Percentiles rank a stretch among this genome's conserved stretches.
These are phyloP conservation scores for Nitzschia putrida DNA, from an alignment of 108 stramenopile species.

Conservation along the genomic window DNA sequence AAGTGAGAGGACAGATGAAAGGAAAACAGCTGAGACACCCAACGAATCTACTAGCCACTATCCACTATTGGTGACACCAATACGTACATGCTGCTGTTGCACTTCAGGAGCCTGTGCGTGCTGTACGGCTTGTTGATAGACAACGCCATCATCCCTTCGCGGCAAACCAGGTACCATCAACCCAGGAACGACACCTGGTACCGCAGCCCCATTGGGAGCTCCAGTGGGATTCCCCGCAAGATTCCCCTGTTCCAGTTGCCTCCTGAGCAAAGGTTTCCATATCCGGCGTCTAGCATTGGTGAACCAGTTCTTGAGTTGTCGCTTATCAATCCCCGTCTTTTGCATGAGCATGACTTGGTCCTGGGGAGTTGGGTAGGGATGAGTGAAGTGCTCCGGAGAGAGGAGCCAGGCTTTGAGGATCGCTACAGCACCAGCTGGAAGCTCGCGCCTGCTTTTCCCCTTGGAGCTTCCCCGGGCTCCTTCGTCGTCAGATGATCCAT, in stretches of 20 bases:
- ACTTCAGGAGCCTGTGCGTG: constrained; percentile 31
- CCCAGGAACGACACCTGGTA: constrained; percentile 52
- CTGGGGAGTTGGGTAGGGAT: constrained; percentile 92
- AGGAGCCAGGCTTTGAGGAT: constrained; percentile 90
- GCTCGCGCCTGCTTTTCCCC: constrained; percentile 85
- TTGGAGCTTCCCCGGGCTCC: constrained; percentile 29
- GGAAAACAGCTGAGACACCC: not conserved
- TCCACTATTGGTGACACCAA: no score
- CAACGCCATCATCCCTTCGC: not conserved
- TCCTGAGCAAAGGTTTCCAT: constrained; percentile 95
- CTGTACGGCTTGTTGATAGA: constrained; percentile 43
- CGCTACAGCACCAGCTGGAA: constrained; percentile 87
- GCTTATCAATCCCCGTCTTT: constrained; percentile 93
- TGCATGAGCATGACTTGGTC: constrained; percentile 92
- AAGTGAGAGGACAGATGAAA: not conserved
- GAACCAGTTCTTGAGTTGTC: constrained; percentile 96
- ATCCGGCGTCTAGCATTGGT: constrained; percentile 92
- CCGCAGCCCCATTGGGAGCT: constrained; percentile 34
- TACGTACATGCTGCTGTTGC: constrained; percentile 30
- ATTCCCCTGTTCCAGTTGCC: constrained; percentile 87
- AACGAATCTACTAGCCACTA: no score
- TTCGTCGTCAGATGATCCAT: constrained; percentile 36
- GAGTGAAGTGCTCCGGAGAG: constrained; percentile 88
- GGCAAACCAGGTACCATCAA: constrained; percentile 22
- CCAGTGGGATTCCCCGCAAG: constrained; percentile 56